Evolutionary conservation across 352 stramenopile genomes (phyloP), one percentile per base, ranked within the genome.

Genomic region (Discostella stelligera): DNA sequence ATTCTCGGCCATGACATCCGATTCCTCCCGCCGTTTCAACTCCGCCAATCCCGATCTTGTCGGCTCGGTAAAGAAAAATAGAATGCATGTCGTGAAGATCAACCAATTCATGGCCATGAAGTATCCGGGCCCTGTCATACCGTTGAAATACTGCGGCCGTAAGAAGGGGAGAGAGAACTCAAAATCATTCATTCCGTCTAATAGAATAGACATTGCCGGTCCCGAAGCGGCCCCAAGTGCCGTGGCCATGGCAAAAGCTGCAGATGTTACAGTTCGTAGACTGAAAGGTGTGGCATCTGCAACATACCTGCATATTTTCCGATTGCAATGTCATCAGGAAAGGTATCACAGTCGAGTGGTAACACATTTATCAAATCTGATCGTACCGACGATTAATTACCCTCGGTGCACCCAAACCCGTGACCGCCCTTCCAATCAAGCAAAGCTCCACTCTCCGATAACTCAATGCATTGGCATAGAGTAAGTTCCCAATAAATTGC

Each of bases 81-180:
- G 14, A 32, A 86, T 74, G 2, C 52, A 32, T 41, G 80, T 53
- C 13, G 70, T 73, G 20, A 79, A 89, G 9, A 86, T 75, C 13
- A 66, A 53, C 82, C 82, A 89, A n/a, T 52, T 79, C 13, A 85
- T 16, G 3, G 71, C 62, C 79, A 89, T 87, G 44, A 89, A 77
- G 54, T 80, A 89, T n/a, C 82, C 82, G 39, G 82, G 82, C 59
- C 79, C 82, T n/a, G 79, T 89, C 79, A 89, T 89, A 2, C 70
- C 68, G 41, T 89, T 89, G 56, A 87, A 86, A 41, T 76, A 77
- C 49, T 87, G 78, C 9, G 61, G 20, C 52, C 68, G 66, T 7
- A 88, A 53, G 49, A 88, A 65, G 16, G 82, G 82, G 6, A 88
- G 30, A 30, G 53, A 50, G 63, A 88, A 88, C 48, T 79, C 46